Conservation (phyloP, 345 rosid species). For the Rhodamnia rubescens region DNA sequence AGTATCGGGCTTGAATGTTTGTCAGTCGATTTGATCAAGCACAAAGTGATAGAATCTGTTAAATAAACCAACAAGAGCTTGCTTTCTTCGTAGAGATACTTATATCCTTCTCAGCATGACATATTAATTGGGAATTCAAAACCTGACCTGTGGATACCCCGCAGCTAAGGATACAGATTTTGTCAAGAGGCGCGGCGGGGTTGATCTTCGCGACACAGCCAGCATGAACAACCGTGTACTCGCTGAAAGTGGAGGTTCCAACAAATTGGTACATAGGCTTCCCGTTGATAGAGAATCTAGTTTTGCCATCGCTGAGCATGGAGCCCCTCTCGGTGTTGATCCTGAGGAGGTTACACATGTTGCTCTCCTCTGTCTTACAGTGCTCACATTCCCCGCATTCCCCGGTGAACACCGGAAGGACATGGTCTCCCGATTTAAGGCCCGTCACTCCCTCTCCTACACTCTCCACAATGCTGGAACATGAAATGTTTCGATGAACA, state of each 20-base stretch:
- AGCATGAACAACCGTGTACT: slow-evolving; percentile 22
- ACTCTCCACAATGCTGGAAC: slow-evolving; percentile 18
- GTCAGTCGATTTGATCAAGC: background rate
- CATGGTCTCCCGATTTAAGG: slow-evolving; percentile 16
- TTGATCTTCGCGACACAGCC: slow-evolving; percentile 35
- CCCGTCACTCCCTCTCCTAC: slow-evolving; percentile 19
- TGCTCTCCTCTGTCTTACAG: slow-evolving; percentile 19
- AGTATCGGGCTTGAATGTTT: background rate
- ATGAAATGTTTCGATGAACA: background rate
- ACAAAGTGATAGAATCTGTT: background rate
- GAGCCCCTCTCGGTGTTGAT: slow-evolving; percentile 19
- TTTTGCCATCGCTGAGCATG: slow-evolving; percentile 19
- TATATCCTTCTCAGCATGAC: background rate
- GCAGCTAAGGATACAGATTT: slow-evolving; percentile 34
- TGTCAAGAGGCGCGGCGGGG: slow-evolving; percentile 32
- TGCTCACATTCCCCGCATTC: slow-evolving; percentile 17
- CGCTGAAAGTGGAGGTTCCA: slow-evolving; percentile 28
- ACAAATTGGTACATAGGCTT: slow-evolving; percentile 20
- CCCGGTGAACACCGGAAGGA: slow-evolving; percentile 22
- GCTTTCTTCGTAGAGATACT: background rate
- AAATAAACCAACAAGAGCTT: background rate
- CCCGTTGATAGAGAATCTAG: slow-evolving; percentile 21
- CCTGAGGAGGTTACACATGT: slow-evolving; percentile 20
- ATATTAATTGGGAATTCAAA: background rate
- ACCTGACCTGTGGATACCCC: slow-evolving; percentile 27